Evolutionary conservation across 73 alveolate species (phyloP).

Genomic region (Paramecium octaurelia): DNA sequence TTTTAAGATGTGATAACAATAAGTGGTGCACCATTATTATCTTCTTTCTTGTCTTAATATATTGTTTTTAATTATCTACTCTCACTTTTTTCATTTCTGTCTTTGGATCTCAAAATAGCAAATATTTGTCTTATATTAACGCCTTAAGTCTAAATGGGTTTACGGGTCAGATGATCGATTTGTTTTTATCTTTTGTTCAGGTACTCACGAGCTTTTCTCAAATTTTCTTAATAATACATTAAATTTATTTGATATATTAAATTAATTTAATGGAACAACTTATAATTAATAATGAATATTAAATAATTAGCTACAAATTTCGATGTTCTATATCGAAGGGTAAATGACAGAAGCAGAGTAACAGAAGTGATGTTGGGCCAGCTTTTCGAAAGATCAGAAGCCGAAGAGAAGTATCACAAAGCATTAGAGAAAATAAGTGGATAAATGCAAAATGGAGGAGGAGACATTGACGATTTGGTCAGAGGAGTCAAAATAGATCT

Average conservation of each 20-base stretch:
- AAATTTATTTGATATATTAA: neutral
- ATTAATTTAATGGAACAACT: neutral
- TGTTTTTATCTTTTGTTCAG: neutral
- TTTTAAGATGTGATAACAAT: neutral
- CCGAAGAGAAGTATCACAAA: conserved; percentile 21
- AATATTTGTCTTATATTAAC: neutral
- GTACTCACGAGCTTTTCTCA: conserved; percentile 34
- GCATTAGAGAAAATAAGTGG: neutral
- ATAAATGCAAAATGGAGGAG: neutral
- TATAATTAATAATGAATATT: neutral
- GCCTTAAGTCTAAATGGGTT: neutral
- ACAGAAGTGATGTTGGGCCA: conserved; percentile 4
- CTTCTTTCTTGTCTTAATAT: neutral
- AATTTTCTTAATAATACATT: neutral
- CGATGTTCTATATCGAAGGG: conserved; percentile 1
- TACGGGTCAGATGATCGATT: neutral
- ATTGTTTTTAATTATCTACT: neutral
- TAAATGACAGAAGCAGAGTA: neutral
- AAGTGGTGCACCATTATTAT: neutral
- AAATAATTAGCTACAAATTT: conserved; percentile 13
- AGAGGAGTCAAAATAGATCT: conserved; percentile 36
- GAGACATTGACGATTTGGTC: conserved; percentile 30
- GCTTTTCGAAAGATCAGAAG: neutral
- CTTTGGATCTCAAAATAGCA: neutral
- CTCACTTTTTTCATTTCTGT: neutral